A percentile compares a stretch with the other conserved stretches of the same genome.
These are phyloP conservation scores for Mangifera indica DNA, from an alignment of 345 rosid species.

Conservation along the genomic window DNA sequence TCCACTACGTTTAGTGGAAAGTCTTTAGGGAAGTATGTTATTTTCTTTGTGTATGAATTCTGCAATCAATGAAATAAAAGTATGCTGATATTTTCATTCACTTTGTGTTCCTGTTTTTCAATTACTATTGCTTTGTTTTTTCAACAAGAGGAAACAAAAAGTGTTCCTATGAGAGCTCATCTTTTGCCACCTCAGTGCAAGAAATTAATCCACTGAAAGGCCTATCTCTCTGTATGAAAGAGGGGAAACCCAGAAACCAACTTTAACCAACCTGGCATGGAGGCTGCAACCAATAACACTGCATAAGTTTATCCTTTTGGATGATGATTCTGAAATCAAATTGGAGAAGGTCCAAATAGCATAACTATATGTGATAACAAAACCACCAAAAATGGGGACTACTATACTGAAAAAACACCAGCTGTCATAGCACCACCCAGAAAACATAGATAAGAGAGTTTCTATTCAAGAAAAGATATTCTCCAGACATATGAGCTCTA, in stretches of 20 bases:
- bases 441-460: too few species aligned
- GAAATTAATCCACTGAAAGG: slow-evolving; percentile 59
- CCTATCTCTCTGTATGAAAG: slow-evolving; percentile 64
- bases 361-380: slow-evolving; percentile 43
- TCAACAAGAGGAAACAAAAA: too few species aligned
- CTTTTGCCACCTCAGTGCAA: slow-evolving; percentile 68
- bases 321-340: too few species aligned
- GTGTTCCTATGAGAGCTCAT: slow-evolving; percentile 23
- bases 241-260: slow-evolving; percentile 83
- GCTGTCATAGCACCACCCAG: slow-evolving; percentile 45
- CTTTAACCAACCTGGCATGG: slow-evolving; percentile 51
- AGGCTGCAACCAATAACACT: slow-evolving; percentile 13
- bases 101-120: too few species aligned
- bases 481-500: slow-evolving; percentile 54
- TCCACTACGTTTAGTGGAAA: too few species aligned
- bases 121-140: too few species aligned
- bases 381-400: slow-evolving; percentile 52
- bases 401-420: slow-evolving; percentile 31
- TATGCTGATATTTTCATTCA: too few species aligned
- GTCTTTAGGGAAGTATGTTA: too few species aligned
- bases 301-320: background rate
- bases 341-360: background rate
- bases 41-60: too few species aligned
- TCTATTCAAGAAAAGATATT: slow-evolving; percentile 50
- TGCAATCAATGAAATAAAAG: too few species aligned